These are phyloP conservation scores for Achaetomium macrosporum DNA, from an alignment of 2,329 filamentous ascomycete species.

Conservation along the genomic window DNA sequence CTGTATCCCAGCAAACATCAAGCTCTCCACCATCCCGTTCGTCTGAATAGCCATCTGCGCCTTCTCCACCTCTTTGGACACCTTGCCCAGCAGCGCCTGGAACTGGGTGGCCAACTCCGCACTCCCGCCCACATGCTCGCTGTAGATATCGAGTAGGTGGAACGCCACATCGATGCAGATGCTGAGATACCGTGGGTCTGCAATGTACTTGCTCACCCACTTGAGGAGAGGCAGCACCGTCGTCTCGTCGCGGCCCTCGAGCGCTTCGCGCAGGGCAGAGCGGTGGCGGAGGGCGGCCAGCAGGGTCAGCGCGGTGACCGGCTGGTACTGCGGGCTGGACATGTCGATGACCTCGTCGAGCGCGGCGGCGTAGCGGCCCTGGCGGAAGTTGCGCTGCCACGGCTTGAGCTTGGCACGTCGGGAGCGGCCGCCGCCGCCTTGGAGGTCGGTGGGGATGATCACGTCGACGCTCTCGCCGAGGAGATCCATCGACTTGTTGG, in stretches of 20 bases:
- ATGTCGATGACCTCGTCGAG: constrained; percentile 70
- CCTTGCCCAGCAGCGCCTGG: constrained; percentile 60
- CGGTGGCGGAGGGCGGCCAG: constrained; percentile 82
- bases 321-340: constrained; percentile 45
- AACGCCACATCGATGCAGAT: constrained; percentile 79
- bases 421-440: constrained; percentile 40
- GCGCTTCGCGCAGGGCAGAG: constrained; percentile 72
- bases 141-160: constrained; percentile 80
- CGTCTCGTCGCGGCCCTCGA: constrained; percentile 74
- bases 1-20: constrained; percentile 44
- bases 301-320: constrained; percentile 65
- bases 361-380: constrained; percentile 69
- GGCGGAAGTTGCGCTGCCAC: constrained; percentile 80
- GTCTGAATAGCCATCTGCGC: constrained; percentile 78
- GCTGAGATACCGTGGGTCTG: constrained; percentile 73
- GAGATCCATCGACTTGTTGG: constrained; percentile 61
- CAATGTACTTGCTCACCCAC: constrained; percentile 77
- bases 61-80: constrained; percentile 72
- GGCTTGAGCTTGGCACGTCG: constrained; percentile 55
- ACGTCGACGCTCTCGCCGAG: constrained; percentile 82
- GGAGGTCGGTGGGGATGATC: constrained; percentile 64
- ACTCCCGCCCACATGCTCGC: constrained; percentile 69
- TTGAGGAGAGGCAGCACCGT: constrained; percentile 74
- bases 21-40: constrained; percentile 76
- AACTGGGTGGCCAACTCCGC: constrained; percentile 67